Percentiles rank a stretch among this genome's conserved stretches.
phyloP scores from a whole-genome alignment of 495 filamentous ascomycete genomes.

The Xylaria acuta region DNA sequence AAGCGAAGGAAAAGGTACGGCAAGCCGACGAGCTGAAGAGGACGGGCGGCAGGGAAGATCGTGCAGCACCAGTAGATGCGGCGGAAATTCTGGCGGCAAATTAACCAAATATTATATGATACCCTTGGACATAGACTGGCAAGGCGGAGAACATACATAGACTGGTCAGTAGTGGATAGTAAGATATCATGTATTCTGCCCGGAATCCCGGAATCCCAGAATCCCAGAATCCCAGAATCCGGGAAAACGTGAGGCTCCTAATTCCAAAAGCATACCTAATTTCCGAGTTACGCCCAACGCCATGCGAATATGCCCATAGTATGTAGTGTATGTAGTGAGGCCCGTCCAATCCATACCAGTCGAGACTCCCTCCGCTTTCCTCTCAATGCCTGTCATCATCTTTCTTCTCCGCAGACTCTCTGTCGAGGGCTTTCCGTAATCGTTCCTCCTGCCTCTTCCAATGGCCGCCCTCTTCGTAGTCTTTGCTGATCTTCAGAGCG shows the following conservation, averaged over 20 bases:
- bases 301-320: constrained; percentile 19
- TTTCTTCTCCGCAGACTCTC: constrained; percentile 48
- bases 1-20: constrained; percentile 42
- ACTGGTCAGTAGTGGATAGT: neutral
- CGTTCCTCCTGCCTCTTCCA: constrained; percentile 77
- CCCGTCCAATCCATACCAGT: neutral
- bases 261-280: neutral
- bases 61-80: constrained; percentile 45
- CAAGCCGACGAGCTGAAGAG: constrained; percentile 43
- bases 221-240: neutral
- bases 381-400: constrained; percentile 30
- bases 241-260: neutral
- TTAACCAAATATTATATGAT: constrained; percentile 38
- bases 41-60: constrained; percentile 47
- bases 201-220: neutral
- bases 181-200: neutral
- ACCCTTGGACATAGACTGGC: constrained; percentile 37
- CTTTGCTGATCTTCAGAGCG: constrained; percentile 85
- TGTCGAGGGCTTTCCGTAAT: constrained; percentile 62
- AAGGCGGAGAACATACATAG: constrained; percentile 25
- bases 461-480: constrained; percentile 85
- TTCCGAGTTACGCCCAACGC: constrained; percentile 21
- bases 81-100: constrained; percentile 56
- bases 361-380: neutral
- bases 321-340: neutral